phyloP scores from a whole-genome alignment of 805 yeast species.

The Blastobotrys parvus region DNA sequence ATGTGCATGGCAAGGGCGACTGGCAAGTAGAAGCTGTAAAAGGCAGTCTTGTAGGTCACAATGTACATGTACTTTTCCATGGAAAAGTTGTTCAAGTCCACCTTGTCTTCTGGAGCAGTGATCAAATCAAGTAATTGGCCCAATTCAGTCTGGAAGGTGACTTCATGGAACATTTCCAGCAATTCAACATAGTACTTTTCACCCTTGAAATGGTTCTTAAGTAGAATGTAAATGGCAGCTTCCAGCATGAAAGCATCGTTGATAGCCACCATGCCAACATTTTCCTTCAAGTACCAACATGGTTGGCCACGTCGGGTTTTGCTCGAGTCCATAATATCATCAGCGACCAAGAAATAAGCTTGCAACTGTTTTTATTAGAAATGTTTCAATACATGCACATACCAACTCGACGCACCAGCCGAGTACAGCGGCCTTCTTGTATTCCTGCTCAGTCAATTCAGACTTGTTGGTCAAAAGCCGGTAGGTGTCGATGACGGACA shows the following conservation, averaged over 20 bases:
- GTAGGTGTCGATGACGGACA: conserved; percentile 91
- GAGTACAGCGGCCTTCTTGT: conserved; percentile 73
- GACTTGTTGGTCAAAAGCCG: conserved; percentile 61
- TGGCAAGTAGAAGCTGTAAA: conserved; percentile 93
- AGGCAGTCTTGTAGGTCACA: conserved; percentile 95
- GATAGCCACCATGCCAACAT: conserved; percentile 88
- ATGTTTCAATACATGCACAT: not conserved
- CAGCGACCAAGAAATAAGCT: conserved; percentile 95
- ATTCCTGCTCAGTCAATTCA: conserved; percentile 59
- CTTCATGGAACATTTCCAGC: conserved; percentile 91
- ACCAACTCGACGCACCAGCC: conserved; percentile 90
- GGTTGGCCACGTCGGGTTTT: conserved; percentile 98
- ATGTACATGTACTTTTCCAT: conserved; percentile 88
- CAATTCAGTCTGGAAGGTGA: conserved; percentile 93
- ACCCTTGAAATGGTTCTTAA: conserved; percentile 78
- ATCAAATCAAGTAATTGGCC: conserved; percentile 94
- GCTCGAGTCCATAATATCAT: conserved; percentile 96
- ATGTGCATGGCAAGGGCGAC: conserved; percentile 94
- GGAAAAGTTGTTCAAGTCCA: conserved; percentile 80
- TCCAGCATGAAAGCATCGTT: conserved; percentile 97
- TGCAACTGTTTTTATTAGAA: conserved; percentile 49
- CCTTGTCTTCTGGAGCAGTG: conserved; percentile 94
- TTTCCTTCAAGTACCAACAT: conserved; percentile 82
- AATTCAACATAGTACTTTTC: conserved; percentile 84
- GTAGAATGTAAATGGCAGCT: conserved; percentile 80